phyloP scores from a whole-genome alignment of 176 grass and related monocot genomes.

The Phyllostachys edulis region DNA sequence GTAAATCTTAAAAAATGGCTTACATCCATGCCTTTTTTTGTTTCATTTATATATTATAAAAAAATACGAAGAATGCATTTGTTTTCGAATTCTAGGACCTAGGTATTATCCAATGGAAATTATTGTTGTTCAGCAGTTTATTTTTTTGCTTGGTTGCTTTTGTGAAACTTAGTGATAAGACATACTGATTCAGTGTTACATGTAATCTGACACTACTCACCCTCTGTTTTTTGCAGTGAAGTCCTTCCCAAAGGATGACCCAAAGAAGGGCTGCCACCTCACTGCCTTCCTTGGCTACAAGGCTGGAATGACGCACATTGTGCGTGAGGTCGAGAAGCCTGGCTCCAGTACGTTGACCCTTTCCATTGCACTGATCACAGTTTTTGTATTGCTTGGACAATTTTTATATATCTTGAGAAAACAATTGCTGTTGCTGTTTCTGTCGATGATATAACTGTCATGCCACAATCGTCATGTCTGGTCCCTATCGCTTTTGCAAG shows the following conservation, averaged over 20 bases:
- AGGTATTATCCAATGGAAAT: background rate
- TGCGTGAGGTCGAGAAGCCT: slow-evolving; percentile 93
- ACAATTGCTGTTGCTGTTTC: background rate
- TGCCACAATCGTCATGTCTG: background rate
- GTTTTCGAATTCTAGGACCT: background rate
- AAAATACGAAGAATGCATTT: background rate
- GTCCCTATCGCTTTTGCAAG: background rate
- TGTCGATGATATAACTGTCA: background rate
- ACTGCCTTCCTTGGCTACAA: slow-evolving; percentile 91
- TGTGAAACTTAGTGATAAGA: background rate
- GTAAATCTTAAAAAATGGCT: background rate
- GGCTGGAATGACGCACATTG: slow-evolving; percentile 95
- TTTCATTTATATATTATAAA: too few relatives aligned
- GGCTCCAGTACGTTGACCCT: slow-evolving; percentile 71
- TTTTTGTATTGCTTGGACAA: background rate
- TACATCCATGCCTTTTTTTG: background rate
- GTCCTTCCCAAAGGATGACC: slow-evolving; percentile 68
- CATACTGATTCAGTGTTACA: background rate
- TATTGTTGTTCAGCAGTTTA: background rate
- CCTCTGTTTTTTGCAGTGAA: slow-evolving; percentile 61
- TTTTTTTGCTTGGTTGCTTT: background rate
- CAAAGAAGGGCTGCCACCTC: slow-evolving; percentile 52
- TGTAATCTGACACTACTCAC: background rate
- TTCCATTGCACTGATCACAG: background rate
- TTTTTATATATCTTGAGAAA: too few relatives aligned